phyloP scores from a whole-genome alignment of 148 eudicot genomes.

The Polygonum aviculare region DNA sequence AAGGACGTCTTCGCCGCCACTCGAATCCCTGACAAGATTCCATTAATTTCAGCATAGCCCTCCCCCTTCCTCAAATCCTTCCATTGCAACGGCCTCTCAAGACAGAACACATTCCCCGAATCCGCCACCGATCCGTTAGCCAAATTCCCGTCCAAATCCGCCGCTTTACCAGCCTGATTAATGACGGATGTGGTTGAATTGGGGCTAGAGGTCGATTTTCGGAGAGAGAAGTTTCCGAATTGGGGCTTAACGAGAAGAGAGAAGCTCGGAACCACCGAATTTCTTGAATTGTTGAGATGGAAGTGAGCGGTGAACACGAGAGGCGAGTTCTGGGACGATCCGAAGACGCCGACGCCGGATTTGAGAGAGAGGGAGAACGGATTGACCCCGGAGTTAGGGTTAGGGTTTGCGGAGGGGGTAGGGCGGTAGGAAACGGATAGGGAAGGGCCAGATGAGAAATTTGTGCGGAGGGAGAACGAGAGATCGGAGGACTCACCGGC shows the following conservation, averaged over 20 bases:
- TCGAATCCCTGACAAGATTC: conserved; percentile 49
- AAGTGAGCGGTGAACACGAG: conserved; percentile 60
- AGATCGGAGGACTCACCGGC: conserved; percentile 71
- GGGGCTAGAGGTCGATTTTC: conserved; percentile 42
- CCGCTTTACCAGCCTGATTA: conserved; percentile 14
- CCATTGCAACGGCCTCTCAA: conserved; percentile 28
- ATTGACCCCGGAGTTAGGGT: conserved; percentile 11
- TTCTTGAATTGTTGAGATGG: conserved; percentile 20
- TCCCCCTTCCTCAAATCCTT: conserved; percentile 34
- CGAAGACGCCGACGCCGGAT: conserved; percentile 66
- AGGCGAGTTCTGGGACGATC: conserved; percentile 70
- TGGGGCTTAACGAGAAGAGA: conserved; percentile 63
- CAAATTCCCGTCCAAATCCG: conserved; percentile 15
- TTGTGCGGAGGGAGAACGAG: conserved; percentile 66
- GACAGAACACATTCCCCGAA: conserved; percentile 25
- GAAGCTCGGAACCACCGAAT: conserved; percentile 48
- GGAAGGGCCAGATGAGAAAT: conserved; percentile 65
- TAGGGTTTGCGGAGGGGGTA: conserved; percentile 23
- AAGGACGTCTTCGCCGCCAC: conserved; percentile 62
- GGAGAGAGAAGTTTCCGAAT: conserved; percentile 69
- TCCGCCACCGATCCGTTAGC: conserved; percentile 24
- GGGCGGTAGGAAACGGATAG: conserved; percentile 72
- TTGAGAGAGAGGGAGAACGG: conserved; percentile 57
- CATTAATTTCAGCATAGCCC: conserved; percentile 10
- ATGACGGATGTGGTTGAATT: neutral